Conservation (phyloP, 768 basidiomycete species). For the Coprinopsis sp. region DNA sequence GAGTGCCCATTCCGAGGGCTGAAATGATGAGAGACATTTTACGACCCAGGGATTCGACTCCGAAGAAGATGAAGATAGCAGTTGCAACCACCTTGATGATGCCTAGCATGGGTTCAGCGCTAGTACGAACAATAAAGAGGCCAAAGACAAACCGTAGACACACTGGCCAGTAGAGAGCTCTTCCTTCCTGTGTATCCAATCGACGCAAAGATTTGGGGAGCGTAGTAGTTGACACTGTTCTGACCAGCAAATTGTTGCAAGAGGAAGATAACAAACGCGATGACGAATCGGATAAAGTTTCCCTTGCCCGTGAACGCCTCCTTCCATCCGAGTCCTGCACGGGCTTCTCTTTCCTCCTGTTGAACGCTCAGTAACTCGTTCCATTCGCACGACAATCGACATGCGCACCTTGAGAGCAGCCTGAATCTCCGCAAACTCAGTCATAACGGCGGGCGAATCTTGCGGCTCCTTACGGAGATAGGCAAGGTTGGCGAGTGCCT, state of each 20-base stretch:
- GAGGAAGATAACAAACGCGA: conserved; percentile 75
- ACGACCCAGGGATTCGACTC: conserved; percentile 66
- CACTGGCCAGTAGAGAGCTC: conserved; percentile 66
- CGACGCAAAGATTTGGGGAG: conserved; percentile 70
- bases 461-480: conserved; percentile 49
- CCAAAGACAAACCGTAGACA: conserved; percentile 41
- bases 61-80: conserved; percentile 58
- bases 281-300: conserved; percentile 78
- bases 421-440: conserved; percentile 77
- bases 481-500: conserved; percentile 58
- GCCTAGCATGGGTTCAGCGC: conserved; percentile 15
- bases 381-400: no score
- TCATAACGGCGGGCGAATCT: conserved; percentile 41
- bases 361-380: no score
- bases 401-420: conserved; percentile 71
- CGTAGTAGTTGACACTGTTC: conserved; percentile 74
- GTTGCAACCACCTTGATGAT: conserved; percentile 69
- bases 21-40: conserved; percentile 68
- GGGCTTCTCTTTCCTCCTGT: conserved; percentile 67
- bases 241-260: conserved; percentile 85
- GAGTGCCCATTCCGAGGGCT: conserved; percentile 70
- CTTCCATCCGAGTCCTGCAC: conserved; percentile 57
- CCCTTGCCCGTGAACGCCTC: conserved; percentile 81
- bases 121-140: not conserved
- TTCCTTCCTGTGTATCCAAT: conserved; percentile 61